Evolutionary conservation across 2,329 filamentous ascomycete genomes (phyloP), one percentile per base, ranked within the genome.

Genomic region (Conoideocrella luteorostrata): DNA sequence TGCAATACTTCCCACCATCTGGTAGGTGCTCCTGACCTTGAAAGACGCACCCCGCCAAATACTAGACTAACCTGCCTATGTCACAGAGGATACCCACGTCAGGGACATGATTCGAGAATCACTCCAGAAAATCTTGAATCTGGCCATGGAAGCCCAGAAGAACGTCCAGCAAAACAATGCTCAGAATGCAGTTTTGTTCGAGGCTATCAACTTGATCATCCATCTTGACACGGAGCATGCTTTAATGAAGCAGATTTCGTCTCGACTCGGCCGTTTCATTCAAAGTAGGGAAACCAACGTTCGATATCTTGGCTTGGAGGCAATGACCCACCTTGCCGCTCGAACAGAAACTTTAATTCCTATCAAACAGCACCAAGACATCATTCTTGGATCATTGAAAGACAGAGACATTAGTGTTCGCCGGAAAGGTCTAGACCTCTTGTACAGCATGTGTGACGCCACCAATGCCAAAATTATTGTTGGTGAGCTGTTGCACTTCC

Each of bases 81-180:
- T 28, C 42, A 43, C 54, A 90, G 91, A 97, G 58, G 93, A 98
- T 61, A 89, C 85, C 24, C 88, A 96, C 61, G 82, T 95, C 32
- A 86, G 91, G 45, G 84, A 88, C 35, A 83, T 98, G 68, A 93
- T 98, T 50, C 84, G 93, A 37, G 86, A 95, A 59, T 91, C 90
- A 1, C 68, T 98, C 38, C 87, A 94, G 61, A 88, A 85, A 63
- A 95, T 97, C 36, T 75, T 98, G 61, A 88, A 96, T 56, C 74
- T 88, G 29, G 91, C 93, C 2, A 83, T 95, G 72, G 91, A 97
- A 59, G 83, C 88, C 60, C 93, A 88, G 42, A 98, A 97, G 69
- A 98, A 98, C 56, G 93, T 98, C 13, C 93, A 98, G 66, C 93
- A 98, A 62, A 98, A 98, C 65, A 98, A 98, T 61, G 93, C 93